These are phyloP conservation scores for Cyberlindnera samutprakarnensis DNA, from an alignment of 805 yeast genomes.

Conservation along the genomic window DNA sequence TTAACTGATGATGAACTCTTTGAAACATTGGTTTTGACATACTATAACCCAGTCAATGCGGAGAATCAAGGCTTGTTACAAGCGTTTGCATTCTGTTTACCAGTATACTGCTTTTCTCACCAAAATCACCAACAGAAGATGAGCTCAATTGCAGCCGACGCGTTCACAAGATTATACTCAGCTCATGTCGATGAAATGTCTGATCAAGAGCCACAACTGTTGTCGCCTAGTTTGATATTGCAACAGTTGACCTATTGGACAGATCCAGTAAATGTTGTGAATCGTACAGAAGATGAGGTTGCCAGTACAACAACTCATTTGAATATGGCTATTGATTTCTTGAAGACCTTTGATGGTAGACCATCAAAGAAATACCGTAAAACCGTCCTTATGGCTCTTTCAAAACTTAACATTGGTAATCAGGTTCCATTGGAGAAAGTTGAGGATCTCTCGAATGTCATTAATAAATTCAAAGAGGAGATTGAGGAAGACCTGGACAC, in stretches of 20 bases:
- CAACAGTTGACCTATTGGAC: conserved; percentile 82
- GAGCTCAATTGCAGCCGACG: conserved; percentile 57
- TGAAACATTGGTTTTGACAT: conserved; percentile 63
- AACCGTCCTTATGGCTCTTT: conserved; percentile 42
- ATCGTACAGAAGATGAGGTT: conserved; percentile 34
- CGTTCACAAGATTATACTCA: conserved; percentile 49
- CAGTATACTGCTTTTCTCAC: conserved; percentile 80
- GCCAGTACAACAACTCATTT: conserved; percentile 44
- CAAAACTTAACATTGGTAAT: conserved; percentile 38
- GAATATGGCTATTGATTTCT: conserved; percentile 45
- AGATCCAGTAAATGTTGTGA: conserved; percentile 63
- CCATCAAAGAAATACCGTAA: conserved; percentile 48
- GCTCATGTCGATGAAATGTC: conserved; percentile 31
- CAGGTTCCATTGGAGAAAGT: conserved; percentile 21
- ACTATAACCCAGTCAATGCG: conserved; percentile 63
- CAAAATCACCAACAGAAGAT: conserved; percentile 61
- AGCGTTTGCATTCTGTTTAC: conserved; percentile 78
- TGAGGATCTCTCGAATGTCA: conserved; percentile 18
- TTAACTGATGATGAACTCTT: conserved; percentile 63
- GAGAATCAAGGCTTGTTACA: conserved; percentile 65
- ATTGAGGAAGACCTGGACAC: conserved; percentile 25
- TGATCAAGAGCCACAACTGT: conserved; percentile 22
- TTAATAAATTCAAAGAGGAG: conserved; percentile 26
- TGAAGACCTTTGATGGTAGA: conserved; percentile 37
- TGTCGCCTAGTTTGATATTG: conserved; percentile 43